Base-by-base conservation (phyloP, 805 yeast genomes). In the Saturnispora saitoi region DNA sequence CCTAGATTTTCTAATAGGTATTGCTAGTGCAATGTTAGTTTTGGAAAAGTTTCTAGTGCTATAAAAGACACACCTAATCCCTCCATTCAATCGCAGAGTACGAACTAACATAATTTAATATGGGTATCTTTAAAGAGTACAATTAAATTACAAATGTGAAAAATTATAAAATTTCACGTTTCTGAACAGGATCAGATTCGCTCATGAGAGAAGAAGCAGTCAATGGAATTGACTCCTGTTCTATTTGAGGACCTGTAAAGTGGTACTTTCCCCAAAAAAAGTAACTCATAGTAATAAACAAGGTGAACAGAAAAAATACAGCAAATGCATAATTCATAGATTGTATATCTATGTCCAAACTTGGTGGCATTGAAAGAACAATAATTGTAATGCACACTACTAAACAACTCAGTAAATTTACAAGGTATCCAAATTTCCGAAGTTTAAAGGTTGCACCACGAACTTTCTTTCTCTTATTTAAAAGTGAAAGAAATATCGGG, bases 301-400 rank as follows among this genome's bases (percentile, higher is more conserved):
- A 54, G n/a, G 78, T 66, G 50, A 74, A 74, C 1, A 71, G 54
- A 0, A 70, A 52, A 53, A 83, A 77, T 3, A 85, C 89, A 9
- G 75, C 73, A n/a, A 79, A 63, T 0, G 95, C 88, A 56, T 78
- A 80, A 58, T 80, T 80, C 83, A 80, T 78, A n/a, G 68, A 60
- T 17, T 56, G 57, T 19, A 61, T 58, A 37, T 73, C 72, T 4
- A 78, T 73, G 20, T 77, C 78, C 45, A 83, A 68, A 43, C 78
- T 78, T 0, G 88, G 83, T 0, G 91, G 91, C 61, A 82, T 67
- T 54, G 88, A 82, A n/a, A 85, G 69, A 0, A 84, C 70, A 43
- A 81, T 62, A 52, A 77, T 71, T 30, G 86, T 77, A 32, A 82
- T 60, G 3, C 73, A 34, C 14, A 83, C 71, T 84, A 89, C 84